Conservation (phyloP, 225 moss, liverwort and hornwort genomes). For the Marchantia paleacea region DNA sequence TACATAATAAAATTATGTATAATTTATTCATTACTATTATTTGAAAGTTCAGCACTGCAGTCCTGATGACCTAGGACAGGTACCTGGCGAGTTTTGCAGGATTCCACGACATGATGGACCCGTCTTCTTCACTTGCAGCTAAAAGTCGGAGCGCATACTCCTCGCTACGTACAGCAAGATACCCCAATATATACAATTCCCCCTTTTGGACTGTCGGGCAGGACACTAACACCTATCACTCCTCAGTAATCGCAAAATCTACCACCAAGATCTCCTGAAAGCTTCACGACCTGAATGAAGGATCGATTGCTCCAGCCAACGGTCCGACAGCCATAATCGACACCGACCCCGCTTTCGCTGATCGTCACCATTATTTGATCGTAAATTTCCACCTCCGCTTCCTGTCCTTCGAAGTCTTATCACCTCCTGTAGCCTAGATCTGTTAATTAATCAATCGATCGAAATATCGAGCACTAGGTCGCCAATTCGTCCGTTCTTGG, state of each 20-base stretch:
- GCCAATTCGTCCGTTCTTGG: background rate
- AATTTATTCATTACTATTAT: too few species aligned
- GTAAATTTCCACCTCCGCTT: background rate
- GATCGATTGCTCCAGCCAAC: conserved; percentile 95
- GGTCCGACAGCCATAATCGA: conserved; percentile 87
- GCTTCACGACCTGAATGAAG: conserved; percentile 88
- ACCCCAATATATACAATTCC: conserved; percentile 92
- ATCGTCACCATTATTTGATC: conserved; percentile 55
- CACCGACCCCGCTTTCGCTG: conserved; percentile 80
- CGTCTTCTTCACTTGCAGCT: conserved; percentile 89
- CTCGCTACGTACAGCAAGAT: conserved; percentile 58
- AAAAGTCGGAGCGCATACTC: conserved; percentile 85
- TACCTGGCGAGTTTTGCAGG: conserved; percentile 82
- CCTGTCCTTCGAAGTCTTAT: background rate
- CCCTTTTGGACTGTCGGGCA: conserved; percentile 66
- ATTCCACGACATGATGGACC: conserved; percentile 90
- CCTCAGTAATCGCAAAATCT: conserved; percentile 75
- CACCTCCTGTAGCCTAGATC: background rate
- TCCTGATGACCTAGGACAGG: conserved; percentile 18
- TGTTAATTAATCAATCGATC: background rate
- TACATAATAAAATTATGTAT: conserved; percentile 8
- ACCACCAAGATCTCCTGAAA: conserved; percentile 84
- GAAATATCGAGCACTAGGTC: too few species aligned
- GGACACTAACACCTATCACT: conserved; percentile 73
- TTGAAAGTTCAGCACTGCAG: background rate